phyloP scores from a whole-genome alignment of 371 early-diverging fungal species.

The Ordospora pajunii region DNA sequence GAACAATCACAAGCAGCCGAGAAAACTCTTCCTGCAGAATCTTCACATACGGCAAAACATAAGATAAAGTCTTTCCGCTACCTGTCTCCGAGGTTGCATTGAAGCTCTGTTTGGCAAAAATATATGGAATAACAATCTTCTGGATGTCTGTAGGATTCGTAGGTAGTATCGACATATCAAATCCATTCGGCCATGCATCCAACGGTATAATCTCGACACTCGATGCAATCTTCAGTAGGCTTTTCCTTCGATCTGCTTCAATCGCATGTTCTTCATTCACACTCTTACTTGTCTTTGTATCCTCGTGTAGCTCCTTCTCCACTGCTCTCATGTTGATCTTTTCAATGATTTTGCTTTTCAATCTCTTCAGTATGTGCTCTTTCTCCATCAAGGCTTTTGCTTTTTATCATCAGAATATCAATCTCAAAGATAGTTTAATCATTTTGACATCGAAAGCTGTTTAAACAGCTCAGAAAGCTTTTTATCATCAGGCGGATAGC shows the following conservation, averaged over 20 bases:
- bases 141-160: constrained; percentile 40
- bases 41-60: constrained; percentile 66
- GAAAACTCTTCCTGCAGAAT: constrained; percentile 84
- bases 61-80: constrained; percentile 56
- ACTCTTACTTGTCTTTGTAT: no score
- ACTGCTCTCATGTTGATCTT: neutral
- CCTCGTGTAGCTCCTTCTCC: no score
- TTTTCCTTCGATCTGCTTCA: neutral
- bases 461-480: neutral
- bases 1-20: constrained; percentile 82
- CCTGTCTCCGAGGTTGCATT: constrained; percentile 51
- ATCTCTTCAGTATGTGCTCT: neutral
- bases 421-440: neutral
- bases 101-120: constrained; percentile 43
- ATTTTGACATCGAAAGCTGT: constrained; percentile 4
- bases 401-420: neutral
- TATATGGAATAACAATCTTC: constrained; percentile 33
- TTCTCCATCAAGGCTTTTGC: neutral
- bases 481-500: constrained; percentile 35
- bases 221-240: neutral
- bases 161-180: neutral
- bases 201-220: neutral
- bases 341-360: neutral
- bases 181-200: neutral
- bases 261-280: no score